Evolutionary conservation across 768 basidiomycete species (phyloP).

Genomic region (Boletus rubropictus): DNA sequence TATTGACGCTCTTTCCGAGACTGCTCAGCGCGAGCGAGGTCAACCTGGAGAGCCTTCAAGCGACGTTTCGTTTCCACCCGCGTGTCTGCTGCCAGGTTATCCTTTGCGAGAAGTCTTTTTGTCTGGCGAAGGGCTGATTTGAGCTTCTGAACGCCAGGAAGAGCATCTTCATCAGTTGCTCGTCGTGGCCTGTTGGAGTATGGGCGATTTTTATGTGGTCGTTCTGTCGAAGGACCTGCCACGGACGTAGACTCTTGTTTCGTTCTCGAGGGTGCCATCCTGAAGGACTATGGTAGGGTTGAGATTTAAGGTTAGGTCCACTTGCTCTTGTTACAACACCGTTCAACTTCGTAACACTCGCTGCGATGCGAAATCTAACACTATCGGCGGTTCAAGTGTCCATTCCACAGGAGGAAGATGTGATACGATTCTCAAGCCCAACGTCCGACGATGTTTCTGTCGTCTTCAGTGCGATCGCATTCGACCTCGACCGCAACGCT

Average conservation of each 20-base stretch:
- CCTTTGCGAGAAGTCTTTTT: conserved; percentile 76
- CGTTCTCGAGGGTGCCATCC: conserved; percentile 21
- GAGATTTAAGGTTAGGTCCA: conserved; percentile 16
- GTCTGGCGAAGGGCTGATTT: conserved; percentile 84
- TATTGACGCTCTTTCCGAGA: conserved; percentile 65
- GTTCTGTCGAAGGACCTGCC: conserved; percentile 13
- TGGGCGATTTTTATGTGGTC: conserved; percentile 12
- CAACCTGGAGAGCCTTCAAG: conserved; percentile 66
- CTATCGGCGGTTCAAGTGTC: conserved; percentile 31
- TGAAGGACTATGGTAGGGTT: too few species aligned
- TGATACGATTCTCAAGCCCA: conserved; percentile 10
- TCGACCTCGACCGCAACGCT: conserved; percentile 61
- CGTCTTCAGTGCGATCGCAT: conserved; percentile 42
- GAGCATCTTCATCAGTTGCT: conserved; percentile 10
- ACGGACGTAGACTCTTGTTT: conserved; percentile 1
- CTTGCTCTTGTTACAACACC: not conserved
- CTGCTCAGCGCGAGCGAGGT: conserved; percentile 58
- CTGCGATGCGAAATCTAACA: conserved; percentile 53
- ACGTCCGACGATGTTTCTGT: conserved; percentile 22
- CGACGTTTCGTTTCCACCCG: conserved; percentile 78
- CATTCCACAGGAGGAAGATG: conserved; percentile 13
- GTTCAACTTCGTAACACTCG: not conserved
- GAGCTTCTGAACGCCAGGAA: conserved; percentile 77
- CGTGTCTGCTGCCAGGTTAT: conserved; percentile 79
- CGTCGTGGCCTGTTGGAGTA: conserved; percentile 11